Evolutionary conservation across 2,329 filamentous ascomycete genomes (phyloP).

Genomic region (Aspergillaceae sp.): DNA sequence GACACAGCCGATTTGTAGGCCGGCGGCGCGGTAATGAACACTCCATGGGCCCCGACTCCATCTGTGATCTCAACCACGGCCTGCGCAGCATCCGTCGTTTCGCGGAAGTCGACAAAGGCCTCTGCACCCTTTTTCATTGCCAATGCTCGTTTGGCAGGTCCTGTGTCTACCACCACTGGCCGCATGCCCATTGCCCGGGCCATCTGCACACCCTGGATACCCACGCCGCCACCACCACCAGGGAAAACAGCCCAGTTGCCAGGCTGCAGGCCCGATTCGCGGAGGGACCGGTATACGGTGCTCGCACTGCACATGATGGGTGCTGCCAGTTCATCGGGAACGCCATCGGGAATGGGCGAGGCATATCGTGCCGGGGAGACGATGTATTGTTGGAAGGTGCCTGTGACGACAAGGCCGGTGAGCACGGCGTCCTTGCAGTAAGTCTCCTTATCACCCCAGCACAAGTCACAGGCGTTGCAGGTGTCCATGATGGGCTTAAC

Average conservation of each 20-base stretch:
- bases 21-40: slow-evolving; percentile 33
- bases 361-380: slow-evolving; percentile 48
- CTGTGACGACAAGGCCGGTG: slow-evolving; percentile 37
- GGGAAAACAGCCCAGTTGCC: slow-evolving; percentile 44
- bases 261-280: slow-evolving; percentile 42
- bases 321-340: slow-evolving; percentile 48
- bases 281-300: slow-evolving; percentile 51
- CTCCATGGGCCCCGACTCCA: slow-evolving; percentile 41
- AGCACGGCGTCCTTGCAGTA: slow-evolving; percentile 29
- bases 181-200: slow-evolving; percentile 50
- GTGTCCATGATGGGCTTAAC: slow-evolving; percentile 46
- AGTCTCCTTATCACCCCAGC: slow-evolving; percentile 46
- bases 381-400: slow-evolving; percentile 54
- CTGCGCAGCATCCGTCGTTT: slow-evolving; percentile 24
- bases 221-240: slow-evolving; percentile 45
- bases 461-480: slow-evolving; percentile 44
- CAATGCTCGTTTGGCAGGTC: slow-evolving; percentile 40
- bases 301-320: slow-evolving; percentile 53
- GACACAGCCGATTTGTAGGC: slow-evolving; percentile 36
- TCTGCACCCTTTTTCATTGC: slow-evolving; percentile 46
- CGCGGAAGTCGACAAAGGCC: slow-evolving; percentile 48
- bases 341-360: slow-evolving; percentile 47
- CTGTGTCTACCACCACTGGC: slow-evolving; percentile 48
- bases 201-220: slow-evolving; percentile 50
- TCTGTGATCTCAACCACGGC: slow-evolving; percentile 41